Conservation (phyloP, 1,284 basidiomycete genomes). For the Takashimella koratensis region DNA sequence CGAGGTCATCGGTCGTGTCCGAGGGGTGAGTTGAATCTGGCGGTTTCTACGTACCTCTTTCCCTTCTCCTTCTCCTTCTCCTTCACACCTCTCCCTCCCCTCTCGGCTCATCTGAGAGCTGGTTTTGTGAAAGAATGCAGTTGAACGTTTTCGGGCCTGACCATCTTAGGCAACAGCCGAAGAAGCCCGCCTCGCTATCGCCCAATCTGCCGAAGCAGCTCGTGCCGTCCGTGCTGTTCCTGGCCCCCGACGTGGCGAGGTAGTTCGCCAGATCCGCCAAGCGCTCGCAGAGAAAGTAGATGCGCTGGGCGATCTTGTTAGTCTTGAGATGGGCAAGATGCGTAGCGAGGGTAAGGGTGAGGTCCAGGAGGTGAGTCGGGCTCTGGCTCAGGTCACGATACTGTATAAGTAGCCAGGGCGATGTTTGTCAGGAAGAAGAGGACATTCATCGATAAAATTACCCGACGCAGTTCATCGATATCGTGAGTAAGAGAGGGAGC, state of each 20-base stretch:
- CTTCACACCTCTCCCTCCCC: no score
- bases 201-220: slow-evolving; percentile 55
- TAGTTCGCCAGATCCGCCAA: slow-evolving; percentile 80
- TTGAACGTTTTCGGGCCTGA: no score
- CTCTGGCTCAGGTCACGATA: neutral
- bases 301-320: slow-evolving; percentile 68
- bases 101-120: no score
- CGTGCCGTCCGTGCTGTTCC: slow-evolving; percentile 68
- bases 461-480: slow-evolving; percentile 70
- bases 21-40: slow-evolving; percentile 23
- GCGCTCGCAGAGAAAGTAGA: slow-evolving; percentile 77
- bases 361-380: slow-evolving; percentile 53
- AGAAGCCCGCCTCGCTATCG: slow-evolving; percentile 27
- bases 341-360: slow-evolving; percentile 87
- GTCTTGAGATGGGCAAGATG: slow-evolving; percentile 86
- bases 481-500: no score
- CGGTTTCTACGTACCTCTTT: neutral
- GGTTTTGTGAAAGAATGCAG: no score
- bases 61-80: no score
- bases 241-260: slow-evolving; percentile 80
- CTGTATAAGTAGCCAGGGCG: no score
- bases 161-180: slow-evolving; percentile 30
- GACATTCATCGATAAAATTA: no score
- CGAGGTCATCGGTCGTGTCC: slow-evolving; percentile 36
- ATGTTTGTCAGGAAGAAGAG: no score